Base-by-base conservation (phyloP, 1,284 basidiomycete species). In the Termitomyces sp. region DNA sequence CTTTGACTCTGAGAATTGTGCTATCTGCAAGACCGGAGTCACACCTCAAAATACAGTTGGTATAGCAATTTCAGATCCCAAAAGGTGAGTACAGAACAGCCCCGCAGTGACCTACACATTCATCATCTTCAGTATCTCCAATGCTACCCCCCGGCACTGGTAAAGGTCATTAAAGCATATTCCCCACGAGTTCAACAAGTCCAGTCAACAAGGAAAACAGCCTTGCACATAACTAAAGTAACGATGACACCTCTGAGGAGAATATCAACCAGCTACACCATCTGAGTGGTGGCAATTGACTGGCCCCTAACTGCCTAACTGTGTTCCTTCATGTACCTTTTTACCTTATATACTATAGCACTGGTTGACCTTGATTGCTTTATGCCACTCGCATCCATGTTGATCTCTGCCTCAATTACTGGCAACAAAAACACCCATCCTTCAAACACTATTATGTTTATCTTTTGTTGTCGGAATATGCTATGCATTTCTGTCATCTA, bases 1-100 rank as follows among this genome's bases (percentile, higher is more conserved):
- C 76, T 97, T 97, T 70, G 94, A 97, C 72, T 97, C 95, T 55
- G 95, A 94, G 57, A 95, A 97, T 71, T 97, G 97, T 67, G 93
- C 93, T 48, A 79, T 97, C 62, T 94, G 92, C 51, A 97, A 97
- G 72, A 94, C 94, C 3, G 94, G 95, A 31, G 89, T 91, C 38
- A 83, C 88, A 19, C 87, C 92, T 43, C 89, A 92, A 68, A 91
- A 82, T 66, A 81, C 85, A 13, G 91, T 96, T 46, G 94, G 94
- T 39, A 97, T 93, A 24, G 89, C 93, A 43, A 97, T 97, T 62
- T 94, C 94, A 19, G 95, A 91, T 69, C 93, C 94, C 28, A 91
- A 97, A 74, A 92, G 91, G 92, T 93, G 66, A 57, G 88, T 50
- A 11, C 48, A 26, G 31, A 47, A 50, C 26, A 38, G 10, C 34